phyloP scores from a whole-genome alignment of 1,284 basidiomycete species.

The Megacollybia platyphylla region DNA sequence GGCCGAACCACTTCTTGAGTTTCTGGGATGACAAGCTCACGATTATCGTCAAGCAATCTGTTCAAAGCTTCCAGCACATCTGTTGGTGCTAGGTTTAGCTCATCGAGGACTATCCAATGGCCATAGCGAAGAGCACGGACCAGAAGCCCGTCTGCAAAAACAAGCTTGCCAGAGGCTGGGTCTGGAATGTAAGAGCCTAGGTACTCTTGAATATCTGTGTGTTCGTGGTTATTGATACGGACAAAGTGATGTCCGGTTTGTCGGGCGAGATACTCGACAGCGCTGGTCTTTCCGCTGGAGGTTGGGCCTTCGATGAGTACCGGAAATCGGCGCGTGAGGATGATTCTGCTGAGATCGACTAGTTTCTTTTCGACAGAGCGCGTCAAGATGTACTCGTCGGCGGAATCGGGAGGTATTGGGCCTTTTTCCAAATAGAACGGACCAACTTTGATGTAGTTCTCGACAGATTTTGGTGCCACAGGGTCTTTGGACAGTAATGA shows the following conservation, averaged over 20 bases:
- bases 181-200: conserved; percentile 96
- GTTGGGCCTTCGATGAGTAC: conserved; percentile 98
- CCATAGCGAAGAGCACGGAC: conserved; percentile 88
- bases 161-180: conserved; percentile 80
- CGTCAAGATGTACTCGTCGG: conserved; percentile 86
- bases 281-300: conserved; percentile 94
- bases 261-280: conserved; percentile 90
- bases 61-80: conserved; percentile 98
- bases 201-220: conserved; percentile 99
- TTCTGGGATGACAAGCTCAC: conserved; percentile 92
- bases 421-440: conserved; percentile 87
- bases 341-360: conserved; percentile 84
- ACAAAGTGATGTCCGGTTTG: conserved; percentile 94
- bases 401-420: conserved; percentile 45
- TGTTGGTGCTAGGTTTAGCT: conserved; percentile 94
- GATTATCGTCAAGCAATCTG: conserved; percentile 92
- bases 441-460: conserved; percentile 75
- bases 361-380: conserved; percentile 95
- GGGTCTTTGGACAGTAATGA: conserved; percentile 68
- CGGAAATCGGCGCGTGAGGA: conserved; percentile 83
- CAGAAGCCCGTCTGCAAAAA: conserved; percentile 90
- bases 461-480: conserved; percentile 34
- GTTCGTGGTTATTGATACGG: conserved; percentile 99
- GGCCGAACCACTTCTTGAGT: conserved; percentile 92
- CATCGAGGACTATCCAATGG: conserved; percentile 98